These are phyloP conservation scores for Diddensiella transvaalensis DNA, from an alignment of 805 yeast genomes.

Conservation along the genomic window DNA sequence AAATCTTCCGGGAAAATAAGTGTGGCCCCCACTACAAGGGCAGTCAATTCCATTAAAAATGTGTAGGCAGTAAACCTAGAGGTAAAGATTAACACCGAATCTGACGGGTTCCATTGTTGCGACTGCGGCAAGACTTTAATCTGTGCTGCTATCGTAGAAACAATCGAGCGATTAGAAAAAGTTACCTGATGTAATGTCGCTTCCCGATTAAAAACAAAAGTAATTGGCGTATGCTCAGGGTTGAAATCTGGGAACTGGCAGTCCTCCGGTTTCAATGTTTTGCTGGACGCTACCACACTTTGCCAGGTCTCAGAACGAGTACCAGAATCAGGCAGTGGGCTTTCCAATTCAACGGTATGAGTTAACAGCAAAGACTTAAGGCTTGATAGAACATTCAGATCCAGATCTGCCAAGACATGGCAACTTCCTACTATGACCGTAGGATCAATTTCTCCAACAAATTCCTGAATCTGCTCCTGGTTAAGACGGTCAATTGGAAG, in stretches of 20 bases:
- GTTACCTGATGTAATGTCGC: conserved; percentile 5
- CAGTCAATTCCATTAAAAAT: conserved; percentile 30
- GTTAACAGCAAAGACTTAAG: not conserved
- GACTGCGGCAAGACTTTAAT: conserved; percentile 32
- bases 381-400: not conserved
- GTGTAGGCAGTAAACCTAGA: conserved; percentile 26
- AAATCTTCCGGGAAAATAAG: conserved; percentile 17
- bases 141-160: conserved; percentile 37
- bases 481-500: conserved; percentile 9
- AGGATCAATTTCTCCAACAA: conserved; percentile 2
- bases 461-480: conserved; percentile 4
- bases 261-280: not conserved
- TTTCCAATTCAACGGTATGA: not conserved
- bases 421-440: conserved; percentile 5
- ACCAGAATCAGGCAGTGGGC: not conserved
- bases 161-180: conserved; percentile 27
- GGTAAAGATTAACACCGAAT: conserved; percentile 32
- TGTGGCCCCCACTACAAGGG: conserved; percentile 28
- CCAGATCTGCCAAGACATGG: not conserved
- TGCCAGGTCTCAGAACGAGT: conserved; percentile 5
- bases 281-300: not conserved
- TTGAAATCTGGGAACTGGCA: conserved; percentile 5
- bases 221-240: conserved; percentile 6
- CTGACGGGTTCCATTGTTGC: conserved; percentile 29
- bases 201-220: conserved; percentile 8